These are phyloP conservation scores for Cymbidium sinense DNA, from an alignment of 106 monocot genomes.

Conservation along the genomic window DNA sequence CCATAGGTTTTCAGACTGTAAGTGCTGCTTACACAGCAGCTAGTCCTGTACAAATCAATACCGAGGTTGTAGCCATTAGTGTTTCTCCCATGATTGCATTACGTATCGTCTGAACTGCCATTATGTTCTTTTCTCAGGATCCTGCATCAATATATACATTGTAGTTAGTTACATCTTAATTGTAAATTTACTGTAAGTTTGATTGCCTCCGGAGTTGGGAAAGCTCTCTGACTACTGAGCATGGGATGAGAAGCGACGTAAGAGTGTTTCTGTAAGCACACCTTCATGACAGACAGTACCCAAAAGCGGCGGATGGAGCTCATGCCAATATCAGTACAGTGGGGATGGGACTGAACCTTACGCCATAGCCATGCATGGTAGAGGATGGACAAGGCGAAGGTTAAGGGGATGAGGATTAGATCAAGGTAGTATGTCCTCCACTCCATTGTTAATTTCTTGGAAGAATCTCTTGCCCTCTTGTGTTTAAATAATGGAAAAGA, in stretches of 20 bases:
- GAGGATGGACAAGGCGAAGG: slow-evolving; percentile 26
- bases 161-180: too few species aligned
- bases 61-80: slow-evolving; percentile 15
- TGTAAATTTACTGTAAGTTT: too few species aligned
- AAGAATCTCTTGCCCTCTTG: too few species aligned
- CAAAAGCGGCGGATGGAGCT: slow-evolving; percentile 41
- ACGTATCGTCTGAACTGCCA: slow-evolving; percentile 13
- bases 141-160: slow-evolving; percentile 3
- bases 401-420: slow-evolving; percentile 33
- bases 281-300: slow-evolving; percentile 47
- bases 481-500: too few species aligned
- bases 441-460: slow-evolving; percentile 24
- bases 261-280: too few species aligned
- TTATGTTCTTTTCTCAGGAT: slow-evolving; percentile 10
- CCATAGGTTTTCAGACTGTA: slow-evolving; percentile 16
- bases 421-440: slow-evolving; percentile 53
- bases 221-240: too few species aligned
- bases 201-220: too few species aligned
- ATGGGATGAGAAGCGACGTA: too few species aligned
- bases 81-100: slow-evolving; percentile 20
- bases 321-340: slow-evolving; percentile 39
- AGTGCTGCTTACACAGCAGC: slow-evolving; percentile 25
- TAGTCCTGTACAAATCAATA: slow-evolving; percentile 20
- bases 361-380: slow-evolving; percentile 59
- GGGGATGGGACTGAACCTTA: slow-evolving; percentile 28